A percentile compares a stretch with the other conserved stretches of the same genome.
These are phyloP conservation scores for Fusarium redolens DNA, from an alignment of 2,329 filamentous ascomycete genomes.

Conservation along the genomic window DNA sequence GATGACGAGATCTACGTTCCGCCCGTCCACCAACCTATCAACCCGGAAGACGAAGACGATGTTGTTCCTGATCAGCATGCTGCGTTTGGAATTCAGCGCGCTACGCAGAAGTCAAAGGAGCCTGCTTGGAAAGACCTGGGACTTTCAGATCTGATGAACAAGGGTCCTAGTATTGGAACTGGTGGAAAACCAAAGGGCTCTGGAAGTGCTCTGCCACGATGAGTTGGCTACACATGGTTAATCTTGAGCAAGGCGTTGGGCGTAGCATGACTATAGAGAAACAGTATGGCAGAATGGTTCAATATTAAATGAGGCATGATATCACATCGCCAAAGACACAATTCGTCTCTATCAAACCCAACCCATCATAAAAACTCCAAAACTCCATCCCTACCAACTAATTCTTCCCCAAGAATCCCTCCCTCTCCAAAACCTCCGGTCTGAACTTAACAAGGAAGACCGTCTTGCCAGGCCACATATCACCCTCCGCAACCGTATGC, in stretches of 20 bases:
- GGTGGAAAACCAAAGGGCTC: constrained; percentile 37
- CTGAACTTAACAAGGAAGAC: constrained; percentile 96
- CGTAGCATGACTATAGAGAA: neutral
- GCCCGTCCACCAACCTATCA: constrained; percentile 81
- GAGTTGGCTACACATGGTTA: neutral
- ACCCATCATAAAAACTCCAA: constrained; percentile 22
- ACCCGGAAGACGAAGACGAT: constrained; percentile 89
- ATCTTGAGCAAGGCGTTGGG: constrained; percentile 29
- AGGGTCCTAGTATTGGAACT: constrained; percentile 59
- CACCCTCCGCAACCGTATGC: constrained; percentile 78
- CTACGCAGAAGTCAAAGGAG: constrained; percentile 77
- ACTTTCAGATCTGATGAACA: constrained; percentile 75
- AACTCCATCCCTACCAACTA: constrained; percentile 42
- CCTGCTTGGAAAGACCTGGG: constrained; percentile 84
- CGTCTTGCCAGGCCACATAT: constrained; percentile 96
- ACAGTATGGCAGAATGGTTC: neutral
- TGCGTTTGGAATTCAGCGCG: constrained; percentile 85
- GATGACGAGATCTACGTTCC: constrained; percentile 86
- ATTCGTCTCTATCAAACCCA: constrained; percentile 13
- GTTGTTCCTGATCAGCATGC: constrained; percentile 90
- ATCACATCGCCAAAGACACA: constrained; percentile 19
- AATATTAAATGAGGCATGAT: constrained; percentile 14
- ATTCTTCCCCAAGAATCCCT: constrained; percentile 79
- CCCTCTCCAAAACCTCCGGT: constrained; percentile 89
- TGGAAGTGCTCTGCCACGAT: constrained; percentile 31